Base-by-base conservation (phyloP, 1,284 basidiomycete species). In the Boletus smithii region DNA sequence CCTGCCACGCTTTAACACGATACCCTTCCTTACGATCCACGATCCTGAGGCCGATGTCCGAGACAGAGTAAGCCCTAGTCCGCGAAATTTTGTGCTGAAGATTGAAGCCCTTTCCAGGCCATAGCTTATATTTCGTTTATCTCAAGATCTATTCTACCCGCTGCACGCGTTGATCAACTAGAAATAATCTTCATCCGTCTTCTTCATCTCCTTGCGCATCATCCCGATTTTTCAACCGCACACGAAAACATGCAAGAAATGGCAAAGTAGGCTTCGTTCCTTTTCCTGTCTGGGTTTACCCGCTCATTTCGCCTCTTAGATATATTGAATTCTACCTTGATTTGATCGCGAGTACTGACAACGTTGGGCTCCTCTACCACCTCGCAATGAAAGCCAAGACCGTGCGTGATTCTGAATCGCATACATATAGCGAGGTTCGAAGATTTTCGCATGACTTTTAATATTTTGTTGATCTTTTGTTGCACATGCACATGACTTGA, bases 291-390 rank as follows among this genome's bases (percentile, higher is more conserved):
- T 20, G 18, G 26, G 10, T 18, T 26, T 20, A 43, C 4, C 2
- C 5, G 1, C 22, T 46, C 38, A 30, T 34, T 8, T 49, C 8
- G 14, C 22, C 42, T 23, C 41, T 5, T 49, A 92, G 91, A 68
- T 97, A 97, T 66, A 77, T 99, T 52, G 83, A 90, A 20, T 88
- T 97, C 59, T 99, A 91, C 66, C 73, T 97, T 8, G 85, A 91
- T 42, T 74, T 82, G 41, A 71, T 98, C 11, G 83, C 80, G 9
- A 81, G 76, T 6, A 63, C 78, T 17, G 86, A 95, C 39, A 98
- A 94, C 55, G 72, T 97, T 11, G 80, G 88, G 1, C 71, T 97
- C 5, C 72, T 99, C 16, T 94, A 83, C 57, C 83, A 93, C 60
- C 76, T 98, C 8, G 88, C 93, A 0, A 71, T 77, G 57, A 89